phyloP scores from a whole-genome alignment of 2,329 filamentous ascomycete genomes.

The Geosmithia flava region DNA sequence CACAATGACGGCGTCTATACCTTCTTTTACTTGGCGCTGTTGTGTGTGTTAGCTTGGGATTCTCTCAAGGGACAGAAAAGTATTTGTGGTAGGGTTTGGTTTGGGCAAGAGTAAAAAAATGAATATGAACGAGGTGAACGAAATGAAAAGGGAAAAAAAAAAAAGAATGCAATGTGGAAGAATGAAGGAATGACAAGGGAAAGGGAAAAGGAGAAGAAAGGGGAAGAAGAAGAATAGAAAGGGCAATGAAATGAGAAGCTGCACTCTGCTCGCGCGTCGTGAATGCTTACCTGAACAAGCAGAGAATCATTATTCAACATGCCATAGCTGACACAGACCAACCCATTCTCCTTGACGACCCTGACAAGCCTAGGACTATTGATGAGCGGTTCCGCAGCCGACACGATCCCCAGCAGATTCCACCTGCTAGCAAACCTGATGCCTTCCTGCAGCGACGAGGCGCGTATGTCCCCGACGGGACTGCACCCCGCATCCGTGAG shows the following conservation, averaged over 20 bases:
- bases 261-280: no score
- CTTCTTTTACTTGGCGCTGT: conserved; percentile 80
- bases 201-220: neutral
- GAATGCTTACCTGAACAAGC: conserved; percentile 62
- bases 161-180: no score
- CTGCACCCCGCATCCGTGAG: conserved; percentile 78
- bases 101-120: no score
- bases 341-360: conserved; percentile 85
- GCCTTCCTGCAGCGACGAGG: conserved; percentile 86
- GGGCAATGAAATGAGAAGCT: neutral
- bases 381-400: conserved; percentile 76
- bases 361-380: conserved; percentile 78
- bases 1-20: conserved; percentile 96
- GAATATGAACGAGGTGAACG: no score
- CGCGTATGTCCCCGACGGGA: conserved; percentile 76
- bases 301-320: conserved; percentile 74
- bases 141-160: no score
- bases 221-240: neutral
- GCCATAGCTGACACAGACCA: conserved; percentile 96
- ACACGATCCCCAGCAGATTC: conserved; percentile 89
- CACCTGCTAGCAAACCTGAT: conserved; percentile 89
- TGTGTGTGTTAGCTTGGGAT: conserved; percentile 5
- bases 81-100: no score
- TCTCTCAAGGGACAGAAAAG: no score
- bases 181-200: no score